Evolutionary conservation across 257 asterid genomes (phyloP), one percentile per base, ranked within the genome.

Genomic region (Lycium barbarum): DNA sequence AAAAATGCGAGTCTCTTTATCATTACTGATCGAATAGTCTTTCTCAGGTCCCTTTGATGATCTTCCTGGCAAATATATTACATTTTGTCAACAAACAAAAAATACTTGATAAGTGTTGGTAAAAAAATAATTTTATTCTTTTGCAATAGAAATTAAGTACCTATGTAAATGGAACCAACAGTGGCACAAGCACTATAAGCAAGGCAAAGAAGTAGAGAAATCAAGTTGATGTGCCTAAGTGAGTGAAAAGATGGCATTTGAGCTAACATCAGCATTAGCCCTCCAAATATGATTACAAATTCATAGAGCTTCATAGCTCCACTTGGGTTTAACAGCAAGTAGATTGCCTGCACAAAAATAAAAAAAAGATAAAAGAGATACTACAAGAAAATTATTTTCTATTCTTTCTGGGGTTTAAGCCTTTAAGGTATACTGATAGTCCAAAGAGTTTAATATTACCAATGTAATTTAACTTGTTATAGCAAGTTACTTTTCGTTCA

Each of bases 191-290:
- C 93, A 84, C 98, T 95, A 87, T 96, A 96, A 62, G 92, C 90
- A 26, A 96, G 90, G 81, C 92, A 88, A 0, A 96, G 95, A 1
- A 93, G 10, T 62, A 95, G 86, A 47, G 98, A 96, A 61, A 96
- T 87, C 91, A 96, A 82, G 87, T 93, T 96, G 93, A 96, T 93
- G 83, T 96, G 90, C 88, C 99, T 93, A 43, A 96, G 84, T 0
- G 99, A 96, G 88, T 96, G 99, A 79, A 96, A 96, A 86, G 99
- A 96, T 84, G 99, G 99, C 88, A 95, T 87, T 88, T 96, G 97
- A 83, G 98, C 99, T 84, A 96, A 89, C 51, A 95, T 81, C 87
- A 96, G 80, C 97, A 93, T 91, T 22, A 95, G 84, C 20, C 93
- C 91, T 82, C 99, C 99, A 91, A 95, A 93, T 79, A 95, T 93